These are phyloP conservation scores for Collariella sp. DNA, from an alignment of 495 filamentous ascomycete species.

Conservation along the genomic window DNA sequence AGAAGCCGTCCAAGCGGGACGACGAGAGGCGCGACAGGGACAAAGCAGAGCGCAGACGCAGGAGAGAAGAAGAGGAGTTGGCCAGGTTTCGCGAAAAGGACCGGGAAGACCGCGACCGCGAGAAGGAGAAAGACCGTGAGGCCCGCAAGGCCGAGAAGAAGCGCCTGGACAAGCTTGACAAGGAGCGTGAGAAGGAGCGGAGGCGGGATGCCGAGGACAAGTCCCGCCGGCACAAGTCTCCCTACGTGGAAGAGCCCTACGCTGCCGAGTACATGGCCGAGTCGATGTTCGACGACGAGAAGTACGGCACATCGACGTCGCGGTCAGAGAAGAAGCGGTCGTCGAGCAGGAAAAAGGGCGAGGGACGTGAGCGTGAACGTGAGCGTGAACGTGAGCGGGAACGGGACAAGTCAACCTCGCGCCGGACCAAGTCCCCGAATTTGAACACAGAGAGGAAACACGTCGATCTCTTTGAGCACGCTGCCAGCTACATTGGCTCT, in stretches of 20 bases:
- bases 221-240: constrained; percentile 19
- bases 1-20: constrained; percentile 32
- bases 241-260: constrained; percentile 19
- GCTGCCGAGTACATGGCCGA: constrained; percentile 23
- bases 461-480: constrained; percentile 7
- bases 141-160: constrained; percentile 8
- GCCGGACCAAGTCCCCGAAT: constrained; percentile 17
- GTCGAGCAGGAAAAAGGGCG: constrained; percentile 30
- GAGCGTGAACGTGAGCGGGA: constrained; percentile 23
- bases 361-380: constrained; percentile 25
- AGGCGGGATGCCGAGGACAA: constrained; percentile 31
- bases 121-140: constrained; percentile 21
- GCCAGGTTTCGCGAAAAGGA: constrained; percentile 17
- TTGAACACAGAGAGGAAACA: constrained; percentile 8
- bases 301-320: constrained; percentile 22
- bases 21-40: constrained; percentile 33
- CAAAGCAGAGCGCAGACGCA: constrained; percentile 24
- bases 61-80: constrained; percentile 29
- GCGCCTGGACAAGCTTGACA: constrained; percentile 16
- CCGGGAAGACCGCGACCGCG: constrained; percentile 20
- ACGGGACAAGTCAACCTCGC: constrained; percentile 25
- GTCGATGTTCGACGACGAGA: constrained; percentile 25
- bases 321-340: constrained; percentile 37
- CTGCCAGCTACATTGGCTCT: constrained; percentile 21
- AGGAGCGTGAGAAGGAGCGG: constrained; percentile 27